Conservation (phyloP, 306 rosid species). For the Vigna nakashimae region DNA sequence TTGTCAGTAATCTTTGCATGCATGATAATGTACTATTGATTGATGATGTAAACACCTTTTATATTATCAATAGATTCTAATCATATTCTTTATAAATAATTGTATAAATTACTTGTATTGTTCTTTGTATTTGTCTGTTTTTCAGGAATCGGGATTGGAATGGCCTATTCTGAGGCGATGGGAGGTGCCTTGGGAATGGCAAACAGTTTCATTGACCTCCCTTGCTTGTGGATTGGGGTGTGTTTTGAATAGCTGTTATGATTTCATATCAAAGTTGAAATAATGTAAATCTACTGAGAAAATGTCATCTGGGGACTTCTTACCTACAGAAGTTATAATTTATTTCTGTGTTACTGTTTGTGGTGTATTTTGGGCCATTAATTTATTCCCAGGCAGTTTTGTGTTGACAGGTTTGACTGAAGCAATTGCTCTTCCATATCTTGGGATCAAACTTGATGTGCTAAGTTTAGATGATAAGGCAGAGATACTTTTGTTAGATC, state of each 20-base stretch:
- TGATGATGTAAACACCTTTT: not conserved
- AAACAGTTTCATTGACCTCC: conserved; percentile 81
- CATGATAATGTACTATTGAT: not conserved
- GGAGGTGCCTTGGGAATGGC: conserved; percentile 99
- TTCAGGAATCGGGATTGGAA: conserved; percentile 64
- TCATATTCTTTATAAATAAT: not conserved
- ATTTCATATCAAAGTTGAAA: conserved; percentile 34
- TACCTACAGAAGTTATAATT: conserved; percentile 10
- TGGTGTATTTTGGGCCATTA: conserved; percentile 43
- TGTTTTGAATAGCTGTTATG: conserved; percentile 28
- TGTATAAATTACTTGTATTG: conserved; percentile 10
- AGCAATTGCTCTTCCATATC: conserved; percentile 83
- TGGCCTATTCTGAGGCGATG: conserved; percentile 86
- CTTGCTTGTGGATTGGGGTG: conserved; percentile 96
- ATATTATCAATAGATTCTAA: not conserved
- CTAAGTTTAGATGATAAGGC: conserved; percentile 88
- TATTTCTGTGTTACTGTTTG: conserved; percentile 14
- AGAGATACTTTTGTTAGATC: conserved; percentile 81
- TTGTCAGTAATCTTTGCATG: not conserved
- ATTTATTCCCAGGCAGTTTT: conserved; percentile 98
- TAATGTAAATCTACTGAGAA: not conserved
- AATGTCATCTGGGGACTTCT: conserved; percentile 1
- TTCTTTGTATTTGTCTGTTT: not conserved
- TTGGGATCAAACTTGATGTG: conserved; percentile 72
- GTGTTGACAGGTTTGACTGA: conserved; percentile 93